Percentiles rank a stretch among this genome's conserved stretches.
Conservation (phyloP, 2,329 filamentous ascomycete genomes). For the Cercospora janseana region DNA sequence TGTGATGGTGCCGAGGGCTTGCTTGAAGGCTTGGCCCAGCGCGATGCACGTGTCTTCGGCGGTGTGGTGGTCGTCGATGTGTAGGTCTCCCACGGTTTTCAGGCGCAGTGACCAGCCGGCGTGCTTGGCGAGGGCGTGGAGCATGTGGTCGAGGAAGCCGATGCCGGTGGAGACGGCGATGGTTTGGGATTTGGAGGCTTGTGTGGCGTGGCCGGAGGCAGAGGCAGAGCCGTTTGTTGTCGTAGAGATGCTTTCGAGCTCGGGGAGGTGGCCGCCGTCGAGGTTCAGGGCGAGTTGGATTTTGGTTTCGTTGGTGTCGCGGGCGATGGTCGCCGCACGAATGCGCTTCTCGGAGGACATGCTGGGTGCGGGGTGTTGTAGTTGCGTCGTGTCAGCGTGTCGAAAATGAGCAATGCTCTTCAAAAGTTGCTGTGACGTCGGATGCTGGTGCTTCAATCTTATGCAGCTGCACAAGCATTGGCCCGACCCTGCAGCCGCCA, state of each 20-base stretch:
- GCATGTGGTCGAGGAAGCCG: conserved; percentile 98
- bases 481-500: conserved; percentile 18
- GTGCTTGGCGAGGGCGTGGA: conserved; percentile 94
- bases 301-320: conserved; percentile 97
- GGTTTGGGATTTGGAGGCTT: conserved; percentile 77
- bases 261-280: conserved; percentile 70
- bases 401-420: not conserved
- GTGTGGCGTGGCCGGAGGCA: conserved; percentile 75
- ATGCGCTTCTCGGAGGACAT: conserved; percentile 36
- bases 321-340: conserved; percentile 75
- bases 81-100: conserved; percentile 80
- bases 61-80: conserved; percentile 98
- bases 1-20: conserved; percentile 71
- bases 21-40: conserved; percentile 78
- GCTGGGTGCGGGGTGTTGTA: not conserved
- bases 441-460: conserved; percentile 2
- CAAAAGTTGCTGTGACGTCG: conserved; percentile 15
- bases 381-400: not conserved
- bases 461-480: conserved; percentile 11
- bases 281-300: conserved; percentile 90
- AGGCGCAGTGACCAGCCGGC: conserved; percentile 88
- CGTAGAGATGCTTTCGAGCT: conserved; percentile 39
- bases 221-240: conserved; percentile 67
- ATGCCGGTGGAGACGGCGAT: conserved; percentile 91
- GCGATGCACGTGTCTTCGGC: conserved; percentile 94